phyloP scores from a whole-genome alignment of 768 basidiomycete species.

The Amanita polypyramis region DNA sequence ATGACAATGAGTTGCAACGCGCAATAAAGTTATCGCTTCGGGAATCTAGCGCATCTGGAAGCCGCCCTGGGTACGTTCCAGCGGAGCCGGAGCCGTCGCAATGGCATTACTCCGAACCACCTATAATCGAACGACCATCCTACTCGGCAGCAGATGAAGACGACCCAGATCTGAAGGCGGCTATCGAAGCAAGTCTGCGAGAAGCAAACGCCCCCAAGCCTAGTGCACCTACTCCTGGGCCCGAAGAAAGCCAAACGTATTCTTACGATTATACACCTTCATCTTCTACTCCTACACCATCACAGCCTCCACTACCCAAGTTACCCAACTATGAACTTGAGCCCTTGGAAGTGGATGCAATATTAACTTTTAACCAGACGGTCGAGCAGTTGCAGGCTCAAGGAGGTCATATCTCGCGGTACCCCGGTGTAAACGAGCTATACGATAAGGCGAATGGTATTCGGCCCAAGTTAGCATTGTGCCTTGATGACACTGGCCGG shows the following conservation, averaged over 20 bases:
- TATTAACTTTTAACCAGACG: constrained; percentile 86
- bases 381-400: constrained; percentile 75
- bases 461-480: constrained; percentile 75
- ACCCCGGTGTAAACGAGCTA: constrained; percentile 76
- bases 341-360: constrained; percentile 72
- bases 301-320: constrained; percentile 36
- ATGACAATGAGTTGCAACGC: constrained; percentile 84
- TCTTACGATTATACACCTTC: constrained; percentile 35
- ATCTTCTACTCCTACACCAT: constrained; percentile 26
- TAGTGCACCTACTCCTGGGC: constrained; percentile 58
- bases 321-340: constrained; percentile 75
- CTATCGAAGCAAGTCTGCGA: constrained; percentile 90
- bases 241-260: constrained; percentile 29
- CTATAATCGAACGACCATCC: constrained; percentile 47
- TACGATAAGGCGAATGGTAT: constrained; percentile 75
- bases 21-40: constrained; percentile 88
- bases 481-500: constrained; percentile 71
- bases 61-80: constrained; percentile 61
- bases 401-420: constrained; percentile 68
- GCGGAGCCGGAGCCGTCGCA: constrained; percentile 41
- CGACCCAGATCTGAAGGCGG: constrained; percentile 85
- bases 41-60: constrained; percentile 49
- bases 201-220: constrained; percentile 73
- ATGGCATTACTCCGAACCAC: constrained; percentile 63
- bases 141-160: constrained; percentile 55